Evolutionary conservation across 352 stramenopile genomes (phyloP).

Genomic region (Phytophthora pluvialis): DNA sequence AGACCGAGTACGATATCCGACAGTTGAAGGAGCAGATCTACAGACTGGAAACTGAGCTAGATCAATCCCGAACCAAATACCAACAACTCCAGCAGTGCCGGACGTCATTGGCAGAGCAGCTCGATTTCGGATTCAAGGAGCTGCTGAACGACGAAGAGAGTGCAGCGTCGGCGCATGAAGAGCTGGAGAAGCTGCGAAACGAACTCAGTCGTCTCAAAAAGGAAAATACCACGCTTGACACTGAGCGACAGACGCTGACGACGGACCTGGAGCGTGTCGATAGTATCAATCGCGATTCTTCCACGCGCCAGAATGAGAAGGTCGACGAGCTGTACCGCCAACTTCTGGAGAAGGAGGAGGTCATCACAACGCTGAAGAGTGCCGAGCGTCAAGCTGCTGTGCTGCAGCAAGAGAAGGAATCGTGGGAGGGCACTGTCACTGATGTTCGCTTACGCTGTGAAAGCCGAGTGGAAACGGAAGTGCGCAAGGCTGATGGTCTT

Average conservation of each 20-base stretch:
- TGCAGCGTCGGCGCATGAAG: conserved; percentile 45
- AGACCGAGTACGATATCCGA: conserved; percentile 43
- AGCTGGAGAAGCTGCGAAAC: conserved; percentile 52
- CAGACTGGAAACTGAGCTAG: conserved; percentile 46
- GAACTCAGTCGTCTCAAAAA: conserved; percentile 55
- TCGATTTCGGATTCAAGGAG: conserved; percentile 77
- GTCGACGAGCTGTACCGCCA: conserved; percentile 67
- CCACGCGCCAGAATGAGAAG: conserved; percentile 45
- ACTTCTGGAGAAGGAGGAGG: conserved; percentile 55
- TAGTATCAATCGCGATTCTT: conserved; percentile 31
- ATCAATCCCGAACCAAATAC: conserved; percentile 51
- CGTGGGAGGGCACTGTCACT: conserved; percentile 43
- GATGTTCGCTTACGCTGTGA: conserved; percentile 47
- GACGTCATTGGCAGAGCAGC: conserved; percentile 57
- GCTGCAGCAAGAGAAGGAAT: conserved; percentile 54
- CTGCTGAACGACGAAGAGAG: conserved; percentile 70
- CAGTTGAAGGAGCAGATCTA: conserved; percentile 51
- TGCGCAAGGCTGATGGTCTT: conserved; percentile 48
- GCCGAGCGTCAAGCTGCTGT: conserved; percentile 43
- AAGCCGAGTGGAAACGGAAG: conserved; percentile 43
- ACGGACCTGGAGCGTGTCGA: conserved; percentile 48
- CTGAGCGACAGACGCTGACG: conserved; percentile 30
- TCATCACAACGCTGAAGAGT: conserved; percentile 44
- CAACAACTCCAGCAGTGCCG: conserved; percentile 62
- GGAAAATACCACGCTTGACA: conserved; percentile 35